These are phyloP conservation scores for Ulvella scutata DNA, from an alignment of 139 green algal genomes.

Conservation along the genomic window DNA sequence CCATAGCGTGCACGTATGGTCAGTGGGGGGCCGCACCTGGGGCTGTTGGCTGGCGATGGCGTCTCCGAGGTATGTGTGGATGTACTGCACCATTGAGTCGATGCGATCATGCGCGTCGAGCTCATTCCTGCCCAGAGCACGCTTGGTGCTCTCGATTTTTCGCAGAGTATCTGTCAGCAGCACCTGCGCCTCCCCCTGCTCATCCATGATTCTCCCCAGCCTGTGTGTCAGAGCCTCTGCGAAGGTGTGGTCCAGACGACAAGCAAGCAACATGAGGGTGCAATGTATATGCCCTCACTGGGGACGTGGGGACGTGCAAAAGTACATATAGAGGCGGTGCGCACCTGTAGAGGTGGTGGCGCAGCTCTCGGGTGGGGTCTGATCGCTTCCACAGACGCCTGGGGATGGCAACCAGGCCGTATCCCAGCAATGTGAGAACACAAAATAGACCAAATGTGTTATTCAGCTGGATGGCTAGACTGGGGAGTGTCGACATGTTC, in stretches of 20 bases:
- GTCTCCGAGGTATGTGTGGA: not conserved
- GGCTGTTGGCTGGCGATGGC: not conserved
- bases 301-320: no score
- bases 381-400: not conserved
- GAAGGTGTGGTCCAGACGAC: no score
- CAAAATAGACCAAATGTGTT: not conserved
- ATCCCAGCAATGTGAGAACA: not conserved
- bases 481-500: not conserved
- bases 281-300: no score
- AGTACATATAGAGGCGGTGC: no score
- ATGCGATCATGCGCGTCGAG: not conserved
- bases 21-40: not conserved
- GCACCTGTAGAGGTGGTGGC: not conserved
- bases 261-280: no score
- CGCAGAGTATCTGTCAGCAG: not conserved
- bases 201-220: not conserved
- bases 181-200: not conserved
- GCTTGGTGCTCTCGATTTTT: not conserved
- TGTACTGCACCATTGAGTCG: not conserved
- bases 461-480: not conserved
- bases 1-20: no score
- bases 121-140: not conserved
- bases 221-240: no score
- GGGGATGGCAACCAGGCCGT: not conserved
- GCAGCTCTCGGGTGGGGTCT: not conserved